A percentile compares a stretch with the other conserved stretches of the same genome.
phyloP scores from a whole-genome alignment of 306 rosid genomes.

The Pyrus bretschneideri region DNA sequence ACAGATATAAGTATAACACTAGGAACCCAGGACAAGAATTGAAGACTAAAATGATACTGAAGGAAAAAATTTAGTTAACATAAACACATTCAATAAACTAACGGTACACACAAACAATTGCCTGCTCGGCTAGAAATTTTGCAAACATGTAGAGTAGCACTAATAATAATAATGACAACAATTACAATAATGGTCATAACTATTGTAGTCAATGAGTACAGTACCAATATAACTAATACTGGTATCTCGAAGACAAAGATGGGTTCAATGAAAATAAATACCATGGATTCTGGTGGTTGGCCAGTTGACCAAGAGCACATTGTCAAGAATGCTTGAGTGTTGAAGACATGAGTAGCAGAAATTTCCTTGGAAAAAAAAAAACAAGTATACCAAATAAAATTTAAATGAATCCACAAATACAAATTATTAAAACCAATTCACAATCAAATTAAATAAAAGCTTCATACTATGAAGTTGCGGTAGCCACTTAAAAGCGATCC shows the following conservation, averaged over 20 bases:
- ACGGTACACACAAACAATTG: background rate
- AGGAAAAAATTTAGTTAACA: background rate
- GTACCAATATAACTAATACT: background rate
- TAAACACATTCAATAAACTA: background rate
- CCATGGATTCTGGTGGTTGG: conserved; percentile 91
- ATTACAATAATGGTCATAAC: background rate
- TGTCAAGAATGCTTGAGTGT: conserved; percentile 82
- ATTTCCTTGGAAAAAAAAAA: conserved; percentile 45
- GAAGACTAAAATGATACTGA: background rate
- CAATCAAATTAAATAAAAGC: conserved; percentile 14
- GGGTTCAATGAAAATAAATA: conserved; percentile 24
- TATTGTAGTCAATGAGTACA: background rate
- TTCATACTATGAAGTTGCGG: conserved; percentile 87
- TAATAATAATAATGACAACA: background rate
- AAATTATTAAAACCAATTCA: conserved; percentile 17
- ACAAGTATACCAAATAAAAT: conserved; percentile 18
- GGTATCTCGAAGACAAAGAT: conserved; percentile 18
- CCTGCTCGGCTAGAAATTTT: background rate
- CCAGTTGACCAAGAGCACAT: conserved; percentile 84
- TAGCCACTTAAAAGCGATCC: conserved; percentile 93
- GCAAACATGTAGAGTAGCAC: background rate
- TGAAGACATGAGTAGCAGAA: conserved; percentile 69
- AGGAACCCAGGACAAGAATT: conserved; percentile 8
- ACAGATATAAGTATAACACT: conserved; percentile 15
- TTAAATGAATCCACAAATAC: conserved; percentile 1